These are phyloP conservation scores for Cryptococcus wingfieldii DNA, from an alignment of 1,284 basidiomycete genomes.

Conservation along the genomic window DNA sequence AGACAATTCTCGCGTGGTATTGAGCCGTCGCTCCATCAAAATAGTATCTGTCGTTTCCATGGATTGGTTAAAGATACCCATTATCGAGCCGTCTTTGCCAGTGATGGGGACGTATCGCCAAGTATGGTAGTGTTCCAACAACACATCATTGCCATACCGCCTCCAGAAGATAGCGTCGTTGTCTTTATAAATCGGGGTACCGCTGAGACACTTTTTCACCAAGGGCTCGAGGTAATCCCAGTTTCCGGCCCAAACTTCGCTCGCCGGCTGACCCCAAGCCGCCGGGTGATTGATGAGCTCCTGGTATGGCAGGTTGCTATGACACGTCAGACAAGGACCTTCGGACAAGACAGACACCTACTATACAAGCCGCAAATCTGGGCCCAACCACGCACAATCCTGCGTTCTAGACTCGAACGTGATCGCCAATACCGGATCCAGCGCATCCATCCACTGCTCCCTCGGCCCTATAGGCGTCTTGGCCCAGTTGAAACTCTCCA, in stretches of 20 bases:
- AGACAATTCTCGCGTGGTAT: slow-evolving; percentile 29
- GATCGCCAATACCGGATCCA: slow-evolving; percentile 31
- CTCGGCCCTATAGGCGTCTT: slow-evolving; percentile 30
- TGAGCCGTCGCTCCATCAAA: slow-evolving; percentile 29
- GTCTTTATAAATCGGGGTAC: slow-evolving; percentile 20
- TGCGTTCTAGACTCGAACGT: slow-evolving; percentile 25
- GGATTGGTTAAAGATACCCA: slow-evolving; percentile 36
- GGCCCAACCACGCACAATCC: slow-evolving; percentile 34
- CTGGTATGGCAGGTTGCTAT: slow-evolving; percentile 33
- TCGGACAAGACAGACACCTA: slow-evolving; percentile 9
- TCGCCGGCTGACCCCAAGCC: slow-evolving; percentile 26
- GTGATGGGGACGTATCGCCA: slow-evolving; percentile 37
- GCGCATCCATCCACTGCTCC: slow-evolving; percentile 21
- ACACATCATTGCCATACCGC: slow-evolving; percentile 16
- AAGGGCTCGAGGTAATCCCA: slow-evolving; percentile 26
- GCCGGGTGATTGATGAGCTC: slow-evolving; percentile 27
- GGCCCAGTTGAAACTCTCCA: slow-evolving; percentile 35
- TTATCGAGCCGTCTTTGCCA: slow-evolving; percentile 19
- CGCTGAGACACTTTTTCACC: slow-evolving; percentile 12
- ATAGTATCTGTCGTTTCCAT: slow-evolving; percentile 31
- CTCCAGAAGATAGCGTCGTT: slow-evolving; percentile 30
- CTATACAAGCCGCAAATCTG: slow-evolving; percentile 37
- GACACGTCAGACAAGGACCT: not conserved
- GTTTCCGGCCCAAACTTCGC: slow-evolving; percentile 27
- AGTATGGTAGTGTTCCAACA: slow-evolving; percentile 34